A percentile compares a stretch with the other conserved stretches of the same genome.
Evolutionary conservation across 202 grass and related monocot genomes (phyloP).

Genomic region (Saccharum hybrid): DNA sequence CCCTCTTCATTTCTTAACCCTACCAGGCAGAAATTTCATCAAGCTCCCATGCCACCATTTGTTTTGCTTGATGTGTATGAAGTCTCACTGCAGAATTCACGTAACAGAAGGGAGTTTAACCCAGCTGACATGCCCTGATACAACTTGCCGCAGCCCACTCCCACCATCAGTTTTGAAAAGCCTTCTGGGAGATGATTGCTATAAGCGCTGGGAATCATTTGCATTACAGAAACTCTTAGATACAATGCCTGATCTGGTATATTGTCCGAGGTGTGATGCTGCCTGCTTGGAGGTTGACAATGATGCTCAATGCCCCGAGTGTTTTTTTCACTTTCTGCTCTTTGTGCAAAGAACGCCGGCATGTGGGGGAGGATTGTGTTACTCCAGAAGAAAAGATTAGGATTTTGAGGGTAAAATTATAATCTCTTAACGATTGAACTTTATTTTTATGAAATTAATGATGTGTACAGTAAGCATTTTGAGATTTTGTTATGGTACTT

Average conservation of each 20-base stretch:
- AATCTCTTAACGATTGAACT: not conserved
- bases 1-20: constrained; percentile 20
- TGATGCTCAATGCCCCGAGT: constrained; percentile 69
- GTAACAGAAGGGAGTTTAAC: constrained; percentile 66
- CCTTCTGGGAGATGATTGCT: constrained; percentile 61
- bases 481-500: not conserved
- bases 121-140: constrained; percentile 58
- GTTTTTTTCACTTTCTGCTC: constrained; percentile 74
- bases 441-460: not conserved
- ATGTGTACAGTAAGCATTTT: not conserved
- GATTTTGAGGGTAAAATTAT: constrained; percentile 30
- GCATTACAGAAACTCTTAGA: constrained; percentile 65
- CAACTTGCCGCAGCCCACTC: constrained; percentile 50
- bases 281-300: constrained; percentile 70
- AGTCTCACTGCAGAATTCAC: constrained; percentile 65
- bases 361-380: constrained; percentile 62
- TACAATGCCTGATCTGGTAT: constrained; percentile 67
- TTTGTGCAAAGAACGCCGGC: constrained; percentile 50
- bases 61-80: constrained; percentile 67
- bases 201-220: constrained; percentile 54
- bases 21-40: constrained; percentile 59
- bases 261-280: constrained; percentile 67
- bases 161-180: constrained; percentile 52
- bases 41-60: constrained; percentile 67
- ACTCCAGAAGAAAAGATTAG: constrained; percentile 46